Evolutionary conservation across 192 early-diverging fungal genomes (phyloP), one percentile per base, ranked within the genome.

Genomic region (Linnemannia hyalina): DNA sequence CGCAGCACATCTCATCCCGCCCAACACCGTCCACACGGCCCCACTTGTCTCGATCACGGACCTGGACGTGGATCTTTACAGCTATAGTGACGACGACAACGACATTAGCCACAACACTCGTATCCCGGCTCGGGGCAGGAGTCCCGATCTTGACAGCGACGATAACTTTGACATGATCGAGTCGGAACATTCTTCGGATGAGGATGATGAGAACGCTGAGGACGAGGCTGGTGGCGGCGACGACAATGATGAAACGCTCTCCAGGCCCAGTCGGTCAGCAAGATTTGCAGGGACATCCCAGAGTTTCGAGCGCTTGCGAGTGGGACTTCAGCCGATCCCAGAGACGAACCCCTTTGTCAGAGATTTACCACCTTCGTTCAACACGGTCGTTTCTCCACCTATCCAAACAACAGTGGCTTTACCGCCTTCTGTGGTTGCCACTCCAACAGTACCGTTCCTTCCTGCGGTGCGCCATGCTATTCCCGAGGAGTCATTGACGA

Each of bases 21-120:
- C 55, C n/a, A 85, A 85, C 63, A 85, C 83, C 7, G 78, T 85
- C 26, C 83, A 85, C 60, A 85, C 83, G 10, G 22, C 20, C 15
- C 83, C 68, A 26, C 8, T 84, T 4, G 68, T 77, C 13, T 69
- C 65, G 1, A 26, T 76, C 68, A 29, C 55, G 47, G 78, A 81
- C 46, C 26, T 81, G 44, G 44, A 73, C 32, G 44, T 71, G 4
- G 60, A 55, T 13, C 29, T 73, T 73, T 35, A 72, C n/a, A 42
- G 29, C 18, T 38, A 44, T 40, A 74, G 32, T 65, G 74, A 82
- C 65, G 38, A 13, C 36, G 54, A 63, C 6, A 10, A 73, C 4
- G 16, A 42, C 6, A 10, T 68, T 1, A 6, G 32, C 1, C 18
- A 63, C 65, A 36, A 32, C 32, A 29, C 5, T 32, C 60, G 6